Evolutionary conservation across 257 asterid species (phyloP).

Genomic region (Osmanthus fragrans): DNA sequence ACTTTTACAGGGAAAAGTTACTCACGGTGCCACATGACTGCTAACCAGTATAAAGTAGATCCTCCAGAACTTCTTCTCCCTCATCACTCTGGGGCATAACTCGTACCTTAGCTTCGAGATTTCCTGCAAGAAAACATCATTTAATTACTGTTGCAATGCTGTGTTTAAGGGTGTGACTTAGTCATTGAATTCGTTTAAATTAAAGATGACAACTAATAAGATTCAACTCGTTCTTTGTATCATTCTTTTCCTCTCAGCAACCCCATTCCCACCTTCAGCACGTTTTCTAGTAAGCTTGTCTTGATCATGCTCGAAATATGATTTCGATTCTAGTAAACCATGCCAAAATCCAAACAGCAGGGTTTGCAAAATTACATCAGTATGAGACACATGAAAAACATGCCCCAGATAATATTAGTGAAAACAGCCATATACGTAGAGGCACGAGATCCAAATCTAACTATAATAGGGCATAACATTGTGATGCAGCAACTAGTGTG

Average conservation of each 20-base stretch:
- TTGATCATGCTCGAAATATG: not conserved
- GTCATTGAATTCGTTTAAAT: not conserved
- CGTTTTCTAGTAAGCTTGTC: not conserved
- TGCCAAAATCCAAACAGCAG: not conserved
- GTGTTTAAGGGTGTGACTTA: conserved; percentile 7
- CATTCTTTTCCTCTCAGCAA: not conserved
- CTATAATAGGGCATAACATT: not conserved
- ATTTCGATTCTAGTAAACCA: not conserved
- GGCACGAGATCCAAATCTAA: not conserved
- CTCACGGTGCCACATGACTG: conserved; percentile 82
- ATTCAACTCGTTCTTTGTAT: not conserved
- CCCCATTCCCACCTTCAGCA: not conserved
- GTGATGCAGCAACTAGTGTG: not conserved
- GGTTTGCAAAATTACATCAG: not conserved
- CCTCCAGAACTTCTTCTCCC: conserved; percentile 92
- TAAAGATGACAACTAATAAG: conserved; percentile 7
- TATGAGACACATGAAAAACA: not conserved
- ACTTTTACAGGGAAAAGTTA: conserved; percentile 22
- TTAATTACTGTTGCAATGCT: not conserved
- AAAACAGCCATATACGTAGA: not conserved
- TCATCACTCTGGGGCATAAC: conserved; percentile 85
- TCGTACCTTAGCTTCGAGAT: conserved; percentile 75
- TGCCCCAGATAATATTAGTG: not conserved
- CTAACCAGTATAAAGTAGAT: conserved; percentile 86
- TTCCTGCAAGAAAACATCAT: conserved; percentile 54